Percentiles rank a stretch among this genome's conserved stretches.
Conservation (phyloP, 768 basidiomycete genomes). For the Gloeophyllum trabeum region DNA sequence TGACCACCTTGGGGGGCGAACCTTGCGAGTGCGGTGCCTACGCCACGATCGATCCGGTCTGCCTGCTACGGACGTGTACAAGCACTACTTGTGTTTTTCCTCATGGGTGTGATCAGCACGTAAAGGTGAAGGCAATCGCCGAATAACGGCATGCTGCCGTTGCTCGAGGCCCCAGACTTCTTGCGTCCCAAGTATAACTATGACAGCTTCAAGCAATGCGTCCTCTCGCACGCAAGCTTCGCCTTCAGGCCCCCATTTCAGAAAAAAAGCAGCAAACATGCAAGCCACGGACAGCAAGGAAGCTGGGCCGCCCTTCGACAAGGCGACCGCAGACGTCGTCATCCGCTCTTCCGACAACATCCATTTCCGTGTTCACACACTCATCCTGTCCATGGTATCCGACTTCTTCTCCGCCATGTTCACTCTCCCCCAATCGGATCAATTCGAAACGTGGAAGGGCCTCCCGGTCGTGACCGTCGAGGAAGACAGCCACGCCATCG, state of each 20-base stretch:
- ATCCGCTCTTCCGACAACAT: constrained; percentile 5
- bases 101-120: too few relatives aligned
- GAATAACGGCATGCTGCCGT: not conserved
- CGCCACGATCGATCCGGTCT: too few relatives aligned
- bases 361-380: constrained; percentile 7
- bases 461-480: not conserved
- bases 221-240: not conserved
- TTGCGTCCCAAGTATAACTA: not conserved
- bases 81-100: too few relatives aligned
- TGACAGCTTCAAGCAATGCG: not conserved
- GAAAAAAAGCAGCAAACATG: not conserved
- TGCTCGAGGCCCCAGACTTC: not conserved
- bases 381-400: constrained; percentile 7
- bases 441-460: not conserved
- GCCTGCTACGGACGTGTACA: too few relatives aligned
- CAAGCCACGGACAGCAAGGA: too few relatives aligned
- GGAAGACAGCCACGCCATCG: not conserved
- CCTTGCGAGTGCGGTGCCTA: too few relatives aligned
- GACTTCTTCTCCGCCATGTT: constrained; percentile 10
- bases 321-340: constrained; percentile 5
- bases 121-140: not conserved
- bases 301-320: not conserved
- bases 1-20: too few relatives aligned
- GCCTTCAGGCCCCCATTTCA: not conserved
- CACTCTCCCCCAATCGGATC: constrained; percentile 1